phyloP scores from a whole-genome alignment of 2,329 filamentous ascomycete genomes.

The Cephalotrichum gorgonifer region DNA sequence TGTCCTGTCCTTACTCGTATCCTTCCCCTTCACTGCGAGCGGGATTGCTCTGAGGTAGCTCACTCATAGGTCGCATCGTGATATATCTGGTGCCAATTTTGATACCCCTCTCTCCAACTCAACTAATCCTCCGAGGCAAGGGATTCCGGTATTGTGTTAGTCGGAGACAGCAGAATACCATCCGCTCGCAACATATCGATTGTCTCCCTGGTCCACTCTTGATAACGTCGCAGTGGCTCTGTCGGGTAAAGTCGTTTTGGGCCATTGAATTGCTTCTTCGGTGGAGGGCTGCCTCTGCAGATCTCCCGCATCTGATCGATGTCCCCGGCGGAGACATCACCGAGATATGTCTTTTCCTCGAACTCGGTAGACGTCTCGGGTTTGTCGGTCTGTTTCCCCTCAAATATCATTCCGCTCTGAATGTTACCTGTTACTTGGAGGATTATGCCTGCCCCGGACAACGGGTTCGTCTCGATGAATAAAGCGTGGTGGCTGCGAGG shows the following conservation, averaged over 20 bases:
- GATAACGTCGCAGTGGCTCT: conserved; percentile 12
- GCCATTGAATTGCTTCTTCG: conserved; percentile 20
- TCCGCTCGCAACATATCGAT: background rate
- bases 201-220: conserved; percentile 18
- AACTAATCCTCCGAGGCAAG: too few species aligned
- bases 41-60: too few species aligned
- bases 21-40: too few species aligned
- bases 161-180: background rate
- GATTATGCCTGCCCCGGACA: background rate
- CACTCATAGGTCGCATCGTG: too few species aligned
- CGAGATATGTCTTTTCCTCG: conserved; percentile 7
- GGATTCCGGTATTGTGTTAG: too few species aligned
- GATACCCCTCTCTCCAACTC: too few species aligned
- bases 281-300: conserved; percentile 13
- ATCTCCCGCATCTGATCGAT: conserved; percentile 11
- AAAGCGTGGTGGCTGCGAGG: conserved; percentile 16
- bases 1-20: too few species aligned
- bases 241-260: conserved; percentile 14
- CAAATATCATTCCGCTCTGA: conserved; percentile 17
- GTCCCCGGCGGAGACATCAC: conserved; percentile 11
- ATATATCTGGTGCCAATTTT: too few species aligned
- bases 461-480: conserved; percentile 12
- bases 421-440: conserved; percentile 21
- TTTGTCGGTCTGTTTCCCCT: conserved; percentile 9
- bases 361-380: conserved; percentile 12